Base-by-base conservation (phyloP, 768 basidiomycete species). In the Boletus edulis region DNA sequence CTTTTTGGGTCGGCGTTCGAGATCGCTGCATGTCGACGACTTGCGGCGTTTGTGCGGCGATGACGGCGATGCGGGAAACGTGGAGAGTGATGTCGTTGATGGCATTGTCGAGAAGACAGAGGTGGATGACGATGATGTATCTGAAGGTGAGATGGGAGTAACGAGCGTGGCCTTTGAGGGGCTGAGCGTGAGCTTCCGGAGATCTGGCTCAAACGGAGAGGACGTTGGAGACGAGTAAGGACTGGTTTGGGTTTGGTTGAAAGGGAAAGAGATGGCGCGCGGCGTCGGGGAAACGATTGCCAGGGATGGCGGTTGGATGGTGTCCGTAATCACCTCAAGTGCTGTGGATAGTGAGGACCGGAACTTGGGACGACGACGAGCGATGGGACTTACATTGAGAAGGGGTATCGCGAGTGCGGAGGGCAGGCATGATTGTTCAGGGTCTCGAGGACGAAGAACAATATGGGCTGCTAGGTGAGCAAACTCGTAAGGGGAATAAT, bases 261-360 rank as follows among this genome's bases (percentile, higher is more conserved):
- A 69, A 63, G 76, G 72, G 65, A 79, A 79, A 47, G 72, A 66
- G 62, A 72, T 69, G 71, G 79, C 79, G 76, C 78, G 79, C 72
- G 79, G 78, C 75, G 79, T 88, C 80, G 75, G 82, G 46, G 74
- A 86, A 78, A 74, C 74, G 76, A 78, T 84, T 75, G 66, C 75
- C 61, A 80, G 60, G 47, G 76, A 67, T 65, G 88, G 86, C 49
- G 78, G 73, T 58, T 77, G 76, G 24, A 76, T 76, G 64, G 78
- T 78, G 75, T 84, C 84, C 72, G 84, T 82, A 67, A 82, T 78
- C 80, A 89, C 86, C 76, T 87, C 84, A 77, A 89, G 86, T 78
- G 83, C 85, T 87, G 65, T 20, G 29, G 9, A 39, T 6, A 54
- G 60, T 63, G 61, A 62, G 67, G 51, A 54, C 4, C 12, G 17